Percentiles rank a stretch among this genome's conserved stretches.
phyloP scores from a whole-genome alignment of 164 flowering plant genomes.

The Umbellularia californica region DNA sequence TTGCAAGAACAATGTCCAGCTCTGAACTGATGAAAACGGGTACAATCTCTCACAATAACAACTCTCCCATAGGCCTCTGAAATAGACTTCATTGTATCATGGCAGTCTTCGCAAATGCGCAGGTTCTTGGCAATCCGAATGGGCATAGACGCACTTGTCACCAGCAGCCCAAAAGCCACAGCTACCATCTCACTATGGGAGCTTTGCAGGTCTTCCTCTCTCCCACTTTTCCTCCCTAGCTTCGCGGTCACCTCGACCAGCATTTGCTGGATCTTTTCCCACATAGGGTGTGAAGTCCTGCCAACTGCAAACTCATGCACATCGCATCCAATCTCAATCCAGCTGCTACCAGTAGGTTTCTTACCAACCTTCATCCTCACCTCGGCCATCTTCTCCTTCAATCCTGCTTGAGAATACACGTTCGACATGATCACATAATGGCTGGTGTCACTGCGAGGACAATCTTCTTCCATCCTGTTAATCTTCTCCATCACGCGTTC shows the following conservation, averaged over 20 bases:
- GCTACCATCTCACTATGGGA: slow-evolving; percentile 26
- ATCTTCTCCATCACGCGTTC: slow-evolving; percentile 14
- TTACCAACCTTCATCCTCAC: slow-evolving; percentile 16
- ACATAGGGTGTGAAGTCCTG: slow-evolving; percentile 18
- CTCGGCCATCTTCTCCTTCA: slow-evolving; percentile 21
- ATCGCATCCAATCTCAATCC: slow-evolving; percentile 21
- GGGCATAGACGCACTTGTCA: slow-evolving; percentile 7
- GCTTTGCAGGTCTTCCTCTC: slow-evolving; percentile 9
- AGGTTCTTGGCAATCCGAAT: slow-evolving; percentile 24
- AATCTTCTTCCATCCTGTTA: slow-evolving; percentile 9
- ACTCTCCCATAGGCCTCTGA: slow-evolving; percentile 17
- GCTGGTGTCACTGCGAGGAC: slow-evolving; percentile 12
- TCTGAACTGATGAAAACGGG: slow-evolving; percentile 23
- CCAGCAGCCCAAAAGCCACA: slow-evolving; percentile 21
- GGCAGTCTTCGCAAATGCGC: slow-evolving; percentile 24
- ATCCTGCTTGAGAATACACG: slow-evolving; percentile 17
- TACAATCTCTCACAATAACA: slow-evolving; percentile 20
- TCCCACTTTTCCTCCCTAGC: slow-evolving; percentile 1
- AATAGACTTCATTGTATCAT: slow-evolving; percentile 16
- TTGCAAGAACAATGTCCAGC: slow-evolving; percentile 25
- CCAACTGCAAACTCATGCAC: slow-evolving; percentile 23
- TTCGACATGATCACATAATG: slow-evolving; percentile 18
- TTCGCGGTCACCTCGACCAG: slow-evolving; percentile 16
- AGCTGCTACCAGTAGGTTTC: slow-evolving; percentile 23
- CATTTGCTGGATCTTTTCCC: slow-evolving; percentile 15